Evolutionary conservation across 2,329 filamentous ascomycete genomes (phyloP), one percentile per base, ranked within the genome.

Genomic region (Alternaria metachromatica): DNA sequence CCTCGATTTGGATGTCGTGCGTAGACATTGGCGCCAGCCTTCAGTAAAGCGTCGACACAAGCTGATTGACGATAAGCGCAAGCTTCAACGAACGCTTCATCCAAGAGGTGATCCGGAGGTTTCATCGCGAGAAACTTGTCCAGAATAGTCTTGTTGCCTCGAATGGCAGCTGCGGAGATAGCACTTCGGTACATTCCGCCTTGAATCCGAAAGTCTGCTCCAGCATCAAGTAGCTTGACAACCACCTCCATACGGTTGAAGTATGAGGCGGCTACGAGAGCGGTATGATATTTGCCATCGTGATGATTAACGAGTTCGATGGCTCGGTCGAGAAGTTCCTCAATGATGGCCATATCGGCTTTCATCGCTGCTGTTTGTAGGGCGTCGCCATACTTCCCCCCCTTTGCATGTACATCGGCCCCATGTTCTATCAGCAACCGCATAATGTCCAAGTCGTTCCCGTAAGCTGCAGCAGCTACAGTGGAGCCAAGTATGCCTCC

Each of bases 251-350:
- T 23, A 1, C 65, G 63, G 54, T 67, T 66, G 12, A 65, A 69
- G 49, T 70, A 71, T 3, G 67, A 62, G 7, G 76, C 74, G 41
- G 68, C 69, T 20, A 74, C 68, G 4, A 77, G 50, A 44, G 70
- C 70, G 4, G 69, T 72, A 13, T 65, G 58, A 33, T 74, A 74
- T 37, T 72, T 72, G 5, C 66, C 65, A 6, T 46, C 66, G 18
- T 50, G 50, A 21, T 63, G 61, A 25, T 70, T 70, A n/a, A 72
- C 62, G 3, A 67, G 55, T 37, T 72, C 64, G 15, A 69, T 62
- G 2, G 62, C 68, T 2, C 62, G 57, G 8, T 56, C 48, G 6
- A 74, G 58, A 23, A 74, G 46, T 20, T 62, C 55, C 18, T 71
- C 63, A 30, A 75, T 49, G 18, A 72, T 63, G 4, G 63, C 23